phyloP scores from a whole-genome alignment of 148 eudicot genomes.

The Agrostemma githago region DNA sequence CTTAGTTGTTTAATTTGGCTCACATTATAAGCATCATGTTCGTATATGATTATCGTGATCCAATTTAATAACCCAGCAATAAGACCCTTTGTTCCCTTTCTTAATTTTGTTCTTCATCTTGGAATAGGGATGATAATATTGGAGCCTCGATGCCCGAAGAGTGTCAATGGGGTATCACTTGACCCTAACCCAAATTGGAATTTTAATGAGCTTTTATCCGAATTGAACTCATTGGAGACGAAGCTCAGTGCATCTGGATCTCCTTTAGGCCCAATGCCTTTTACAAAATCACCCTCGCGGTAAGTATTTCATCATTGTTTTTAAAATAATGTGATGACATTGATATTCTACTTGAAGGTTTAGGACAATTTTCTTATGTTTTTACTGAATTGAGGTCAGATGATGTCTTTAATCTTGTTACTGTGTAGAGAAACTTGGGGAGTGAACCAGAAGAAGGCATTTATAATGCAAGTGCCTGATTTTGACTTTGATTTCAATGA shows the following conservation, averaged over 20 bases:
- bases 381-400: not conserved
- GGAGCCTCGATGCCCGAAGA: slow-evolving; percentile 36
- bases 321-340: not conserved
- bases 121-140: slow-evolving; percentile 38
- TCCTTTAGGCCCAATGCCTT: slow-evolving; percentile 35
- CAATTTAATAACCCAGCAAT: too few species aligned
- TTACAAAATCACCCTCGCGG: slow-evolving; percentile 40
- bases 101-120: too few species aligned
- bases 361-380: not conserved
- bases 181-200: slow-evolving; percentile 90
- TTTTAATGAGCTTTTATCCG: slow-evolving; percentile 50
- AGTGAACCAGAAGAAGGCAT: slow-evolving; percentile 29
- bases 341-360: not conserved
- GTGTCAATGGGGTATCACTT: slow-evolving; percentile 42
- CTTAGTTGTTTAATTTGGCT: too few species aligned
- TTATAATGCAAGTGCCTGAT: slow-evolving; percentile 57
- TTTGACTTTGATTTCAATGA: slow-evolving; percentile 43
- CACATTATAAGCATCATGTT: too few species aligned
- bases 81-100: too few species aligned
- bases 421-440: slow-evolving; percentile 31
- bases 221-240: slow-evolving; percentile 51
- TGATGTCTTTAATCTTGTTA: not conserved
- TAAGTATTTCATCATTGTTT: not conserved
- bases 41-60: too few species aligned
- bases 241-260: slow-evolving; percentile 30